Conservation (phyloP, 1,284 basidiomycete genomes). For the Pholiota adiposa region DNA sequence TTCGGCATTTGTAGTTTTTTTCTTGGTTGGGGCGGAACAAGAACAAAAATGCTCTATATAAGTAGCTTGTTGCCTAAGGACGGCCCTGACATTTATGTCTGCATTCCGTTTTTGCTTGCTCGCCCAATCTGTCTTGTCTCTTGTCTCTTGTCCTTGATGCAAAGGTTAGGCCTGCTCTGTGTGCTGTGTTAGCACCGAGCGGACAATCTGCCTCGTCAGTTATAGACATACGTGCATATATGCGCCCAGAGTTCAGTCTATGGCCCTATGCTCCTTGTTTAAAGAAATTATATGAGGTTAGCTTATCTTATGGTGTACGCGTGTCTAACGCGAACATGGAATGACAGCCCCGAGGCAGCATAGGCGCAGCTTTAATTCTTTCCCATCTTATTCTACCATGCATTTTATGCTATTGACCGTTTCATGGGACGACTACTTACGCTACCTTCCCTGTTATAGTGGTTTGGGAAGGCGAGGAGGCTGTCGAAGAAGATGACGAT, state of each 20-base stretch:
- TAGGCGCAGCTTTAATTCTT: conserved; percentile 2
- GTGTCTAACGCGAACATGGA: background rate
- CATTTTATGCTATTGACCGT: background rate
- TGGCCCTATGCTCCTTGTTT: background rate
- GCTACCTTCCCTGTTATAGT: conserved; percentile 43
- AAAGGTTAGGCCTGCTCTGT: conserved; percentile 12
- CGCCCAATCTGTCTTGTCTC: conserved; percentile 4
- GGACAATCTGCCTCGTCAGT: conserved; percentile 15
- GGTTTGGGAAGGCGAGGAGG: conserved; percentile 70
- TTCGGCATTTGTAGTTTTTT: conserved; percentile 27
- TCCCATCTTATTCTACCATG: background rate
- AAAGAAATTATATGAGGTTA: conserved; percentile 1
- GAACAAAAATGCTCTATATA: conserved; percentile 21
- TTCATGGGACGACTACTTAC: conserved; percentile 19
- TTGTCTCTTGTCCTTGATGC: conserved; percentile 10
- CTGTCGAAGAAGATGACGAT: conserved; percentile 45
- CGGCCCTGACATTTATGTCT: conserved; percentile 17
- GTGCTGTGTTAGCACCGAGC: conserved; percentile 17
- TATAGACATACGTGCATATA: conserved; percentile 4
- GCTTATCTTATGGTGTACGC: background rate
- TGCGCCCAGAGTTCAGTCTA: conserved; percentile 12
- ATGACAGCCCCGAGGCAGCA: background rate
- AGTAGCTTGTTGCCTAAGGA: conserved; percentile 19
- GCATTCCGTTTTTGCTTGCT: conserved; percentile 6
- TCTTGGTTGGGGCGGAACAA: conserved; percentile 12